Evolutionary conservation across 306 rosid genomes (phyloP), one percentile per base, ranked within the genome.

Genomic region (Abrus pulchellus): DNA sequence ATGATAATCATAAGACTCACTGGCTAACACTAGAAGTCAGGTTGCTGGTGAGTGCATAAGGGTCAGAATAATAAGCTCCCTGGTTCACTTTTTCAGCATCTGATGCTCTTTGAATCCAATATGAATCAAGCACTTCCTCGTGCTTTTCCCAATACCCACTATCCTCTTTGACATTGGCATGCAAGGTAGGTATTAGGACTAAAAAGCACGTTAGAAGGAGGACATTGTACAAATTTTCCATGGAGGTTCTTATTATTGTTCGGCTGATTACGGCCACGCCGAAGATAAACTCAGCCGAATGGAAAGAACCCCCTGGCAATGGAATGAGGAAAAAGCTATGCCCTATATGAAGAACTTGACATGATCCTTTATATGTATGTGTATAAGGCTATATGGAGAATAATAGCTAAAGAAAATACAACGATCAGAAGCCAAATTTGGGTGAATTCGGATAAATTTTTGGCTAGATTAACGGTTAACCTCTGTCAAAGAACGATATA

Each of bases 101-200:
- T 7, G 1, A 4, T 2, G 76, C 88, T 76, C 82, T 85, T 33
- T 29, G 14, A 50, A 76, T 64, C 98, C 98, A 92, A 85, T 92
- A 94, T 3, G 57, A 0, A 63, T 64, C 76, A 36, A 73, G 45
- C 8, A 53, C 13, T 1, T 1, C 7, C 1, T 3, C 0, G 5
- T 45, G 43, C 0, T 2, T 38, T 2, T 20, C 0, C 85, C 49
- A 77, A 2, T 5, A 77, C 0, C 4, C 0, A 0, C 7, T 20
- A 5, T 13, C 5, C 45, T 83, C 87, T 72, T 77, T 67, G 7
- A 61, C 69, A 63, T 73, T 80, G 20, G 90, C 92, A n/a, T 83
- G 33, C 5, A 88, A 68, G 28, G 80, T 59, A 5, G 87, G 90
- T 43, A 80, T 68, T 20, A 76, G 53, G 1, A 57, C 62, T 7